Evolutionary conservation across 805 yeast genomes (phyloP).

Genomic region (Yarrowia sp.): DNA sequence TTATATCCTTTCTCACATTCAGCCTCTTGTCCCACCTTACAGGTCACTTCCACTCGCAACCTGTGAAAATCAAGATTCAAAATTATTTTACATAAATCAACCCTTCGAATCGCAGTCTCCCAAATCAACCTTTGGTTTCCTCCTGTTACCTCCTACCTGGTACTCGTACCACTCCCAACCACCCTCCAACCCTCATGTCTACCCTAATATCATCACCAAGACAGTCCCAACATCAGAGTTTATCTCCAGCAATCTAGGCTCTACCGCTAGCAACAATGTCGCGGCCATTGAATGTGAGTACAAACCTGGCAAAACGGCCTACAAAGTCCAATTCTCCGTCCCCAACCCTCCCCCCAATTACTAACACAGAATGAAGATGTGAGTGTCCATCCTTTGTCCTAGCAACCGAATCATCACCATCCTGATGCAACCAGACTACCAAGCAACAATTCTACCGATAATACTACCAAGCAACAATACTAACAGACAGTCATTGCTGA

Average conservation of each 20-base stretch:
- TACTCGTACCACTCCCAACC: too few relatives aligned
- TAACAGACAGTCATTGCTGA: constrained; percentile 33
- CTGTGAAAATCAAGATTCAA: too few relatives aligned
- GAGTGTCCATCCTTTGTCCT: not conserved
- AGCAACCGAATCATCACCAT: too few relatives aligned
- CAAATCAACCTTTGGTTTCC: too few relatives aligned
- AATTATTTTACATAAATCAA: too few relatives aligned
- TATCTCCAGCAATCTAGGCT: constrained; percentile 18
- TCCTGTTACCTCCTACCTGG: too few relatives aligned
- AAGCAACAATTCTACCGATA: too few relatives aligned
- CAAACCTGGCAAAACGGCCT: not conserved
- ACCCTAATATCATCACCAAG: not conserved
- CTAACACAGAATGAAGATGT: constrained; percentile 24
- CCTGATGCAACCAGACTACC: not conserved
- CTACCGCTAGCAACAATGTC: constrained; percentile 20
- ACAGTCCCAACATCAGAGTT: constrained; percentile 13
- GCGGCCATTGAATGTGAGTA: constrained; percentile 25
- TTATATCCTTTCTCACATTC: too few relatives aligned
- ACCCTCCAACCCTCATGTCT: too few relatives aligned
- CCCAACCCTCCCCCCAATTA: not conserved
- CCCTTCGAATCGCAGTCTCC: too few relatives aligned
- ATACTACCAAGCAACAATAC: not conserved
- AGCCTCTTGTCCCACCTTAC: too few relatives aligned
- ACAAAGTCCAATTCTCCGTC: not conserved
- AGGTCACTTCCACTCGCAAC: too few relatives aligned